Evolutionary conservation across 208 protist genomes (phyloP).

Genomic region (Leishmania lainsoni): DNA sequence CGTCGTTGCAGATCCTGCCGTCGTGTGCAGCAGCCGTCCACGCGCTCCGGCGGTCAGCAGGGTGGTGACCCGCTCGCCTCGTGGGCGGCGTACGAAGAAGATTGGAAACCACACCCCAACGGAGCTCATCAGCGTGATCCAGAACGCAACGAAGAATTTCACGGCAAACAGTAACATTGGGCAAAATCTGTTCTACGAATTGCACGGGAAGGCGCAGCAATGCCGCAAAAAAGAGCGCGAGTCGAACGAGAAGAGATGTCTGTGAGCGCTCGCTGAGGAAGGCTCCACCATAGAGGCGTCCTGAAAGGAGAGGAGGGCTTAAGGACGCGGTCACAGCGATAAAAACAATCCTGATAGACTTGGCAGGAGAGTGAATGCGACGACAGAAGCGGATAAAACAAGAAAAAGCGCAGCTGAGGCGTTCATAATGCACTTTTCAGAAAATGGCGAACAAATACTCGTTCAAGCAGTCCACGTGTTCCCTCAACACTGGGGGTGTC

Average conservation of each 20-base stretch:
- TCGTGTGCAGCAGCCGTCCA: not conserved
- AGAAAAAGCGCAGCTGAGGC: not conserved
- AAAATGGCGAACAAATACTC: not conserved
- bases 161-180: conserved; percentile 24
- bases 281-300: not conserved
- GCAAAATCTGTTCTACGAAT: not conserved
- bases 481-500: not conserved
- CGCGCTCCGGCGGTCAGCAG: not conserved
- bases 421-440: not conserved
- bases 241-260: not conserved
- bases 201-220: no score
- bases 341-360: not conserved
- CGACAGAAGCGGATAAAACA: not conserved
- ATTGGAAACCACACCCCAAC: conserved; percentile 59
- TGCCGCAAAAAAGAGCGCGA: not conserved
- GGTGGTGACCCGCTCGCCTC: not conserved
- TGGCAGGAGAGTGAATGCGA: not conserved
- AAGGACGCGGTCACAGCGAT: not conserved
- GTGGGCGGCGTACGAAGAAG: conserved; percentile 29
- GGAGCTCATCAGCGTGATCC: conserved; percentile 50
- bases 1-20: not conserved
- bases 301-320: not conserved
- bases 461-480: not conserved
- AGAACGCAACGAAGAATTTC: conserved; percentile 33
- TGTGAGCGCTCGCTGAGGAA: no score